Percentiles rank a stretch among this genome's conserved stretches.
Evolutionary conservation across 106 monocot species (phyloP).

Genomic region (Acorus gramineus): DNA sequence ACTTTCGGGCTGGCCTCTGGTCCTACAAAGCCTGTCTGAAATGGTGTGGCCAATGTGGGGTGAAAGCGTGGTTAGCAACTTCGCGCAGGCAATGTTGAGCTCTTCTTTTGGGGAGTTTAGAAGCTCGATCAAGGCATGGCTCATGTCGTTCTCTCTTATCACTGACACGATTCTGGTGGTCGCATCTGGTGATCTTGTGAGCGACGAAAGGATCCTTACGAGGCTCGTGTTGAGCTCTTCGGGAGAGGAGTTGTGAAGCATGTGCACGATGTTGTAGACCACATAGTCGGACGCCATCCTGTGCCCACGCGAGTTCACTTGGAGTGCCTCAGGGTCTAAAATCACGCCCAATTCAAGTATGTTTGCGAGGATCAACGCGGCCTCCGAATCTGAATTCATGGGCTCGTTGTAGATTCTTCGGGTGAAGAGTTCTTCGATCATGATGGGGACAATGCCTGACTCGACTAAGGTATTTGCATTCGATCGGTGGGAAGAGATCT

Average conservation of each 20-base stretch:
- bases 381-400: conserved; percentile 19
- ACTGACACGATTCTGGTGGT: conserved; percentile 25
- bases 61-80: conserved; percentile 37
- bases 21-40: conserved; percentile 43
- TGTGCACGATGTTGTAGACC: conserved; percentile 29
- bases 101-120: conserved; percentile 24
- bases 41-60: conserved; percentile 40
- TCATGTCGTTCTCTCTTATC: conserved; percentile 21
- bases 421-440: conserved; percentile 35
- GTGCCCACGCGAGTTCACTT: conserved; percentile 32
- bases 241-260: conserved; percentile 27
- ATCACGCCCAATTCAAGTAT: conserved; percentile 27
- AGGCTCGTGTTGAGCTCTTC: conserved; percentile 34
- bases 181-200: conserved; percentile 18
- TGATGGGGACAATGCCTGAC: conserved; percentile 25
- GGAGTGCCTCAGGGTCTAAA: conserved; percentile 22
- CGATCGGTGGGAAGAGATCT: conserved; percentile 35
- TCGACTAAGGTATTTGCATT: conserved; percentile 30
- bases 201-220: conserved; percentile 29
- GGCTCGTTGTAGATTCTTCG: conserved; percentile 8
- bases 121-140: conserved; percentile 27
- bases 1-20: conserved; percentile 30
- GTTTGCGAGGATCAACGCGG: conserved; percentile 34
- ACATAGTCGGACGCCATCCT: conserved; percentile 35
- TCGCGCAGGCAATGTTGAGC: conserved; percentile 23